These are phyloP conservation scores for Lepidium aucheri DNA, from an alignment of 345 rosid genomes.

Conservation along the genomic window DNA sequence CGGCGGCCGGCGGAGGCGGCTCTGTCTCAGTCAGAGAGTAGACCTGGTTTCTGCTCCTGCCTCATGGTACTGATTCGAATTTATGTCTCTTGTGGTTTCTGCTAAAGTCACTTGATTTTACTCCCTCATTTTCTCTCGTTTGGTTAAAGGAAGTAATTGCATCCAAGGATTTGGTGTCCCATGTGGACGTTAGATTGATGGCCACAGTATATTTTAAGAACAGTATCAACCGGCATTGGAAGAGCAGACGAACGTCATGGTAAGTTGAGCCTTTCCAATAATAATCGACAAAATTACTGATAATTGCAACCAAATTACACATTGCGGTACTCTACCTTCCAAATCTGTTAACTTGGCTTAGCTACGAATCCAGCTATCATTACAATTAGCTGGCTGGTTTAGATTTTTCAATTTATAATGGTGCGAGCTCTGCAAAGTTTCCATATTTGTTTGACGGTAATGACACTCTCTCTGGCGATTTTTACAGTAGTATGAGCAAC, in stretches of 20 bases:
- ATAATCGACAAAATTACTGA: background rate
- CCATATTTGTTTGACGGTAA: background rate
- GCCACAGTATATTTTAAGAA: slow-evolving; percentile 93
- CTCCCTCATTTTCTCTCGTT: slow-evolving; percentile 7
- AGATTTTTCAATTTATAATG: background rate
- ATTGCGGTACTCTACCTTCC: background rate
- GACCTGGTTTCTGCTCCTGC: slow-evolving; percentile 95
- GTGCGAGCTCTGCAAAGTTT: slow-evolving; percentile 1
- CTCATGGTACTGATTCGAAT: slow-evolving; percentile 59
- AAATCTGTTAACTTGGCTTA: background rate
- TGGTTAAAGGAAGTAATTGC: slow-evolving; percentile 83
- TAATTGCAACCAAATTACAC: background rate
- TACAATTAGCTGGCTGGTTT: slow-evolving; percentile 2
- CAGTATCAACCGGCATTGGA: slow-evolving; percentile 84
- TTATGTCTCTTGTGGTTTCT: slow-evolving; percentile 25
- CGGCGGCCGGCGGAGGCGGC: slow-evolving; percentile 90
- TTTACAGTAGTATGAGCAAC: slow-evolving; percentile 69
- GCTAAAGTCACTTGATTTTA: slow-evolving; percentile 9
- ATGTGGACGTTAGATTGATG: slow-evolving; percentile 82
- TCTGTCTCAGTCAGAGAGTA: slow-evolving; percentile 73
- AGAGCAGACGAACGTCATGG: slow-evolving; percentile 70
- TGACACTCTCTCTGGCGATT: slow-evolving; percentile 6
- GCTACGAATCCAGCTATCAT: background rate
- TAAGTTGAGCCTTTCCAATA: slow-evolving; percentile 24
- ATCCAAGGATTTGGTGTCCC: slow-evolving; percentile 77